Base-by-base conservation (phyloP, 1,284 basidiomycete genomes). In the Puccinia polysora region DNA sequence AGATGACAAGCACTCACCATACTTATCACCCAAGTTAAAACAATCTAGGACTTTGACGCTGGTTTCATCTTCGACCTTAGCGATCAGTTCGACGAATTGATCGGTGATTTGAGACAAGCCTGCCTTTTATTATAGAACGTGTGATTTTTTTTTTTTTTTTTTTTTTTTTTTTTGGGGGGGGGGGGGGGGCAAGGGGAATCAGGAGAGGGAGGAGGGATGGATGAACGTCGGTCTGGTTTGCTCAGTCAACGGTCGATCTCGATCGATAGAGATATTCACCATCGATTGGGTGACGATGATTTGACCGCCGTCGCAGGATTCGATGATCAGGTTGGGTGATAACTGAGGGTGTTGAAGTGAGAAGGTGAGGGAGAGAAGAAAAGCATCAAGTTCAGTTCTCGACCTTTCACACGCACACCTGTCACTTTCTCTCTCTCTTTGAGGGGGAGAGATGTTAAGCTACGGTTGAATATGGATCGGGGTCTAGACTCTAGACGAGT, bases 251-350 rank as follows among this genome's bases (percentile, higher is more conserved):
- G 8, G 23, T 49, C 47, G 23, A 49, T 49, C n/a, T n/a, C n/a
- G 2, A 49, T 49, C 47, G 45, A 49, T 4, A 4, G 45, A 14
- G 36, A 5, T 14, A 38, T 47, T 52, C 2, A 50, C 63, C 28
- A 15, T 4, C 15, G 49, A 7, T 12, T 50, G 30, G 32, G 32
- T 28, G 10, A 65, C 49, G 15, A 47, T 65, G 10, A 65, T 38
- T 38, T 65, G 63, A 34, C 63, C 63, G 32, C 63, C 63, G 52
- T 65, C 63, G n/a, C 25, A 34, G 2, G 63, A 65, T 25, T 65
- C 63, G 28, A 65, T 65, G 25, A 65, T 23, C 12, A 52, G 28
- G n/a, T 65, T 47, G 4, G 45, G 23, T n/a, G 45, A 52, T 23
- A 65, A 14, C 63, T 65, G 20, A 23, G 25, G 4, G 25, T n/a